Base-by-base conservation (phyloP, 164 flowering plant genomes). In the Piper betle region DNA sequence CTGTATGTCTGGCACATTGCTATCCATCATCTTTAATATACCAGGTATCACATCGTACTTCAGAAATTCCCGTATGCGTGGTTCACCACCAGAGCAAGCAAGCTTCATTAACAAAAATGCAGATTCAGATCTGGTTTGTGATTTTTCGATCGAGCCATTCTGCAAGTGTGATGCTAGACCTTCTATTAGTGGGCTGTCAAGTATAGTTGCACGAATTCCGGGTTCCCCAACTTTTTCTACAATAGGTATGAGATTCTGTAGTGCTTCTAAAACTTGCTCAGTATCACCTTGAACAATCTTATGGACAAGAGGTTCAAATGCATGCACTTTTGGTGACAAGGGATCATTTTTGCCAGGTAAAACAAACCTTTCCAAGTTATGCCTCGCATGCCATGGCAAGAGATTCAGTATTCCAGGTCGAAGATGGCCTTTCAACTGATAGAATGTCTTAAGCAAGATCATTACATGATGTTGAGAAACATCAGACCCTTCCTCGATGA, bases 381-480 rank as follows among this genome's bases (percentile, higher is more conserved):
- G 69, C 73, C 78, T 79, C 1, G 71, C 80, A 18, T 77, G 77
- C 83, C 83, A 79, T 57, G 83, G 83, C 73, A 79, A 55, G 56
- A 69, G 69, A 55, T 61, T 68, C 50, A 79, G 64, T 52, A 59
- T 73, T 52, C 77, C 71, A 4, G 74, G 74, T 38, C 53, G 64
- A 59, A 75, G 74, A 37, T 65, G 76, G 17, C 61, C 59, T 38
- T 71, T 68, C 53, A 73, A 18, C 72, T 77, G 80, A 53, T 77
- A 75, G 54, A 79, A 68, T 55, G 75, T 60, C 71, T 79, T 79
- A 64, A 77, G 62, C 33, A 61, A 68, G 55, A 77, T 64, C 37
- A 79, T 69, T 4, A 79, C 83, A 60, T 73, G 72, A 63, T 75
- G 79, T 59, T 80, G 83, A n/a, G 74, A 66, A 52, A 73, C 73